Evolutionary conservation across 768 basidiomycete genomes (phyloP).

Genomic region (Sarcodon aspratus): DNA sequence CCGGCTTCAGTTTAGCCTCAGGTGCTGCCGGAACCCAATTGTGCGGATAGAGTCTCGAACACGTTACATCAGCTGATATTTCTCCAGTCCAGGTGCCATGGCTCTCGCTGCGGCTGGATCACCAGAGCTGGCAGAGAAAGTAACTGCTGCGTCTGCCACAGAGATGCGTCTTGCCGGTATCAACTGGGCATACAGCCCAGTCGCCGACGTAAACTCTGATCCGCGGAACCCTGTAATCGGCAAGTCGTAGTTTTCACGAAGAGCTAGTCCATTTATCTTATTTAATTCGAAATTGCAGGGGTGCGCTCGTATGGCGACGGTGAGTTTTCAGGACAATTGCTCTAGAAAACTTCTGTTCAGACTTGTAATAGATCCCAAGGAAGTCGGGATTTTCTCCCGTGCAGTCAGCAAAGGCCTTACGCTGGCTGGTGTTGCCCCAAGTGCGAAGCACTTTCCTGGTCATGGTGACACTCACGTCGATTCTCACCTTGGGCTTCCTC

Average conservation of each 20-base stretch:
- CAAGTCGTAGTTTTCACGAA: conserved; percentile 13
- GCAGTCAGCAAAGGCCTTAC: conserved; percentile 40
- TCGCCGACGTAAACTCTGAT: conserved; percentile 66
- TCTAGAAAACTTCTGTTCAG: neutral
- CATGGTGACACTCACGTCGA: conserved; percentile 67
- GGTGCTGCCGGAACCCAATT: conserved; percentile 51
- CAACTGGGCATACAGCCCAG: conserved; percentile 58
- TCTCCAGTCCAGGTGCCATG: conserved; percentile 60
- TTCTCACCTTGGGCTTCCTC: conserved; percentile 56
- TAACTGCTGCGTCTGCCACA: conserved; percentile 37
- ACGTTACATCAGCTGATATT: neutral
- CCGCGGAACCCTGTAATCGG: conserved; percentile 62
- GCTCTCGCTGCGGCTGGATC: conserved; percentile 47
- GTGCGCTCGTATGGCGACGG: conserved; percentile 65
- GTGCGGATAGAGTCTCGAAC: conserved; percentile 24
- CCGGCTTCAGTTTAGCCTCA: conserved; percentile 40
- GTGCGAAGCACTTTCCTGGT: conserved; percentile 63
- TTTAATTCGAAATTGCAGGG: conserved; percentile 21
- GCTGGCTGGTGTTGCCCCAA: conserved; percentile 41
- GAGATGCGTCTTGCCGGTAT: conserved; percentile 54
- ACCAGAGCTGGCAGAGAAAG: conserved; percentile 28
- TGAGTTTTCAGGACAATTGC: conserved; percentile 14
- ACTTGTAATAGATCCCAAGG: conserved; percentile 32
- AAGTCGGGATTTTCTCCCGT: conserved; percentile 36
- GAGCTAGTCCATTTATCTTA: neutral